Conservation (phyloP, 1,284 basidiomycete genomes). For the Cryptococcus sp. region DNA sequence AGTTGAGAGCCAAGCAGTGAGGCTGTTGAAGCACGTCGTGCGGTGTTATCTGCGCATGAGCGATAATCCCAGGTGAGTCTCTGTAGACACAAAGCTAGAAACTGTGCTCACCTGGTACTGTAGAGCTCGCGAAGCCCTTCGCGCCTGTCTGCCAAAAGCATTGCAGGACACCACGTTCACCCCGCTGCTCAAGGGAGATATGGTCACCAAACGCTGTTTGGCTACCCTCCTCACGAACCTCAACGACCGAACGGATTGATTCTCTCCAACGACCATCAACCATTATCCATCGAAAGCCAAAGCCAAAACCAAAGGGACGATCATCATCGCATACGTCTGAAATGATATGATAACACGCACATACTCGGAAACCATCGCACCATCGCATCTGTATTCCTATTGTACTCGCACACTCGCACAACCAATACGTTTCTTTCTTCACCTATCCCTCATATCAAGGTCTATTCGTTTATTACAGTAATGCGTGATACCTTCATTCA, state of each 20-base stretch:
- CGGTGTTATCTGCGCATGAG: conserved; percentile 94
- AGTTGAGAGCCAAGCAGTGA: conserved; percentile 95
- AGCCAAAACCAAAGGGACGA: no score
- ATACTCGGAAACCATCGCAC: no score
- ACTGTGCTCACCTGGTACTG: not conserved
- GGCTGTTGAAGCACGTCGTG: conserved; percentile 96
- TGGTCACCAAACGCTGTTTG: conserved; percentile 94
- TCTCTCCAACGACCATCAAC: no score
- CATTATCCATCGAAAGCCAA: no score
- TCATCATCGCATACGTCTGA: no score
- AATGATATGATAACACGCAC: no score
- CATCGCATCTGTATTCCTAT: no score
- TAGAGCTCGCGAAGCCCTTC: conserved; percentile 91
- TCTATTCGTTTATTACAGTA: no score
- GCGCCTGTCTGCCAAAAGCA: conserved; percentile 96
- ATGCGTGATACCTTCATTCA: no score
- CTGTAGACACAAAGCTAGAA: not conserved
- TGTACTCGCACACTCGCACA: no score
- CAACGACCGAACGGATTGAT: conserved; percentile 30
- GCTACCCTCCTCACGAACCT: conserved; percentile 93
- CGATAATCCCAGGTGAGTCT: conserved; percentile 86
- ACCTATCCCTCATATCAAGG: no score
- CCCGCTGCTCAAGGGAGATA: conserved; percentile 87
- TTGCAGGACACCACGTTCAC: conserved; percentile 93
- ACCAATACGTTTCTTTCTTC: no score